phyloP scores from a whole-genome alignment of 345 rosid genomes.

The Citrus sinensis region DNA sequence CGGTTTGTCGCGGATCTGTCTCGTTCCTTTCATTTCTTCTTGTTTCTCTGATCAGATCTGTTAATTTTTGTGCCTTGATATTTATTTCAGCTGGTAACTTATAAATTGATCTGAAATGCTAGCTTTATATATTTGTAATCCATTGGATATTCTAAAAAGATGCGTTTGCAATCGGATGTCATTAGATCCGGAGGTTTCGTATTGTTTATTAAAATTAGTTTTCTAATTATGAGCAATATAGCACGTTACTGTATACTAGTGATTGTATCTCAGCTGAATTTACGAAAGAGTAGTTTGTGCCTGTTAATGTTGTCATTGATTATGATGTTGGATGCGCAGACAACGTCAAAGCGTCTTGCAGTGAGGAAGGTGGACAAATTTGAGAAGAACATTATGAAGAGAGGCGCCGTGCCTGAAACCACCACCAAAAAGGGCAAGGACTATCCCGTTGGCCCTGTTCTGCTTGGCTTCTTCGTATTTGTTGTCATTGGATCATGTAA shows the following conservation, averaged over 20 bases:
- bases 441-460: constrained; percentile 88
- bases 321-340: constrained; percentile 37
- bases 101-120: background rate
- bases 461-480: constrained; percentile 90
- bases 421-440: constrained; percentile 76
- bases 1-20: background rate
- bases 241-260: background rate
- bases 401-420: constrained; percentile 92
- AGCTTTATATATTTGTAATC: background rate
- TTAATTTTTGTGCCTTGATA: background rate
- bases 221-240: background rate
- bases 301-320: background rate
- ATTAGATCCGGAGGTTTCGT: background rate
- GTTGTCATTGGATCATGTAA: constrained; percentile 95
- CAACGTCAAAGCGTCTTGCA: constrained; percentile 88
- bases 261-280: background rate
- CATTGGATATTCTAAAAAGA: background rate
- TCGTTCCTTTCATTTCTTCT: background rate
- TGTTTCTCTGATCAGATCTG: constrained; percentile 1
- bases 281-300: background rate
- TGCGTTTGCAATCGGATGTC: background rate
- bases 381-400: constrained; percentile 78
- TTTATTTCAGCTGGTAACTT: background rate
- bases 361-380: constrained; percentile 77
- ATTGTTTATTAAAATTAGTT: no score